Base-by-base conservation (phyloP, 805 yeast genomes). In the Naumovozyma castellii region DNA sequence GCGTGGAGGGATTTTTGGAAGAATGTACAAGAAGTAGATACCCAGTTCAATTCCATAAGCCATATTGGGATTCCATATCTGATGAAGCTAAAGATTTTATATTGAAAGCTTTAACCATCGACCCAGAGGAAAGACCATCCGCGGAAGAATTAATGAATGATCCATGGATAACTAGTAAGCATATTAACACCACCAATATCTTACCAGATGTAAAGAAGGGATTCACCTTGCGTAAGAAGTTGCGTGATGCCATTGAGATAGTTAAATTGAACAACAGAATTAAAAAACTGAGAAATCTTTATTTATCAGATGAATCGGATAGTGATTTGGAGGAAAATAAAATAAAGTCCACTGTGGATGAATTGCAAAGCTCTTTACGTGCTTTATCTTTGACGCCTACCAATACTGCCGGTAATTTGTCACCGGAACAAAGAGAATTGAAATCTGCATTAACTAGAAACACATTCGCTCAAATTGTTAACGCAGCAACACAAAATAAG, bases 41-140 rank as follows among this genome's bases (percentile, higher is more conserved):
- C 39, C 84, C 85, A 4, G 87, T 90, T n/a, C 72, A 77, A 3
- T 90, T 90, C 67, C 95, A 87, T 57, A 75, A 76, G 20, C 83
- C 78, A 45, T 86, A 87, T 66, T 92, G 97, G 97, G 71, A 71
- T 43, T 73, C 76, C 41, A 80, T 92, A 16, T 79, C 92, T 12
- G 70, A 71, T 34, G 87, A 79, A 36, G 97, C 97, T 5, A 79
- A 85, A 48, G 67, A 76, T 28, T 86, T 90, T 50, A 84, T 90
- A 40, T 64, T 77, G 42, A 69, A 73, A 51, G 80, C 87, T 40
- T 68, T 90, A 38, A 80, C 78, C 42, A 71, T 76, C 32, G 73
- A 84, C 51, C 88, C 88, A 4, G 66, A 64, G 2, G 64, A 71
- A 37, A 71, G 97, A 50, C 81, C 86, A 2, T 78, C 90, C 1